Base-by-base conservation (phyloP, 2,329 filamentous ascomycete species). In the Fusarium illudens region DNA sequence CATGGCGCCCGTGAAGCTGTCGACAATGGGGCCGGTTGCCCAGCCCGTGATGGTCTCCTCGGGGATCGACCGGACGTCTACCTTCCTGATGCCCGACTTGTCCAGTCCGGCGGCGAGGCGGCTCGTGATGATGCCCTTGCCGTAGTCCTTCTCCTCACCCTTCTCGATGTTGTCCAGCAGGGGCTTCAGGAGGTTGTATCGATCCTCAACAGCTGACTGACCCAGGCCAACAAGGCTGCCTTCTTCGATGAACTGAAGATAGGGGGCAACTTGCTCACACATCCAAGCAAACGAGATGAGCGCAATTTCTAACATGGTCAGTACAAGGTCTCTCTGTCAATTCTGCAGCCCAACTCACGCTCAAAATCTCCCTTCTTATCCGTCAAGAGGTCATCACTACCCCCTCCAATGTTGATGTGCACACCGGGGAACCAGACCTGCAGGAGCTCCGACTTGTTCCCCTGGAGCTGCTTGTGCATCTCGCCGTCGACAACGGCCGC, bases 341-440 rank as follows among this genome's bases (percentile, higher is more conserved):
- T 10, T 25, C 20, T 2, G 8, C 4, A 9, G 9, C 8, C 11
- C 6, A 30, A 61, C 62, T 68, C 22, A 73, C 71, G 68, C 44
- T 73, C 71, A 17, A 73, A 57, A 29, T 73, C 71, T 37, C 71
- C 72, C 67, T 71, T 67, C 44, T 71, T 71, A 6, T 70, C 62
- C 5, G 54, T 64, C 13, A 73, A 49, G 27, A 65, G 62, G 13
- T 64, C 58, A 30, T 67, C 65, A 9, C 56, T 69, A 11, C 71
- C 71, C 4, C 71, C 71, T 12, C 71, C 71, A 57, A 73, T 73
- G 56, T 73, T 73, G 61, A 70, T 71, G 33, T 73, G 71, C 6
- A 73, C 65, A n/a, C 71, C 71, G 1, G 72, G 72, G 46, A 74
- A 74, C 72, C 72, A 74, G 20, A 73, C 71, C 19, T 74, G 72